These are phyloP conservation scores for Fusarium buxicola DNA, from an alignment of 2,329 filamentous ascomycete species.

Conservation along the genomic window DNA sequence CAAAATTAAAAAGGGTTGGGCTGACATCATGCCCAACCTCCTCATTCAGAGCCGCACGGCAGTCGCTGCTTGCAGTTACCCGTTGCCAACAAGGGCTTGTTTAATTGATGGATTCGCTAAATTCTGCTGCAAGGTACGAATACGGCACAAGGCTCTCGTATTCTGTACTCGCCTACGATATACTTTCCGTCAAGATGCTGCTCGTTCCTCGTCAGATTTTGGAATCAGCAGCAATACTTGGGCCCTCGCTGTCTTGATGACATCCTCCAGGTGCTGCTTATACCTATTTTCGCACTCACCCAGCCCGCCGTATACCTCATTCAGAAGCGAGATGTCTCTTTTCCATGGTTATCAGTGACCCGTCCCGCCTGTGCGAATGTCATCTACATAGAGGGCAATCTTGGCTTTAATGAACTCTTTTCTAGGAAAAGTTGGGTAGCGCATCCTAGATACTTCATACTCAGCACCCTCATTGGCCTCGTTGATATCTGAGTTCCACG, in stretches of 20 bases:
- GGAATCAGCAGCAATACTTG: conserved; percentile 9
- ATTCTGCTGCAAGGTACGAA: conserved; percentile 14
- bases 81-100: conserved; percentile 12
- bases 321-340: neutral
- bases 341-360: neutral
- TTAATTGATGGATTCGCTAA: conserved; percentile 23
- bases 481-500: neutral
- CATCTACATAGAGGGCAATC: no score
- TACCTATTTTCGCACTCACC: neutral
- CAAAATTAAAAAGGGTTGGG: conserved; percentile 19
- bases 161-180: conserved; percentile 2
- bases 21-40: conserved; percentile 38
- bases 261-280: neutral
- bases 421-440: no score
- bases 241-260: neutral
- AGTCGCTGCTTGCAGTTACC: conserved; percentile 24
- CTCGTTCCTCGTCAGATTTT: neutral
- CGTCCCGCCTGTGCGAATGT: no score
- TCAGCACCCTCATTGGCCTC: neutral
- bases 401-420: no score
- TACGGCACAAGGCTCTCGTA: conserved; percentile 22
- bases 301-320: conserved; percentile 1
- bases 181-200: conserved; percentile 5
- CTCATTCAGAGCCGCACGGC: conserved; percentile 26
- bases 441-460: no score